These are phyloP conservation scores for Pichia deserticola DNA, from an alignment of 805 yeast species.

Conservation along the genomic window DNA sequence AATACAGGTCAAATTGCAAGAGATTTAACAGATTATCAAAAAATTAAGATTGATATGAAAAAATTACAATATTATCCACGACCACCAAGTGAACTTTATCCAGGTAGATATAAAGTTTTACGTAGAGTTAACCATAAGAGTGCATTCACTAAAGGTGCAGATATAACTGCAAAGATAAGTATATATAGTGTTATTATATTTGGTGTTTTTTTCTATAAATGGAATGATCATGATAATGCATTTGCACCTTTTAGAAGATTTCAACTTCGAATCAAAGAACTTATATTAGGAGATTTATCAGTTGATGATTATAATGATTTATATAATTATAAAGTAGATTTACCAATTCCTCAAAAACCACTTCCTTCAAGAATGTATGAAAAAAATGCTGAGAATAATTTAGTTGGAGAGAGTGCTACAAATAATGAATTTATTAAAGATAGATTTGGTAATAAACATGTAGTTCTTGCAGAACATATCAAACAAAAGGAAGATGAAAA, in stretches of 20 bases:
- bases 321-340: conserved; percentile 33
- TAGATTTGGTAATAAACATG: conserved; percentile 54
- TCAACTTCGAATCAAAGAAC: conserved; percentile 50
- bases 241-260: conserved; percentile 60
- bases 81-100: conserved; percentile 65
- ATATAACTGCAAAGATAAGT: conserved; percentile 44
- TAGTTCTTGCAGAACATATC: conserved; percentile 65
- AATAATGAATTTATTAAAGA: conserved; percentile 48
- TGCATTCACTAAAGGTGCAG: conserved; percentile 53
- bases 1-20: conserved; percentile 43
- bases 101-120: conserved; percentile 71
- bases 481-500: conserved; percentile 63
- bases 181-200: conserved; percentile 45
- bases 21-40: conserved; percentile 59
- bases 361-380: conserved; percentile 31
- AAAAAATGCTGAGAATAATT: conserved; percentile 28
- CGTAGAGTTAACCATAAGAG: conserved; percentile 47
- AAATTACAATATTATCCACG: conserved; percentile 69
- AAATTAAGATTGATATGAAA: conserved; percentile 67
- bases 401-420: conserved; percentile 28
- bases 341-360: conserved; percentile 33
- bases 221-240: conserved; percentile 79
- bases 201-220: conserved; percentile 65
- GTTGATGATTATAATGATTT: conserved; percentile 61
- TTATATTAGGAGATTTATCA: conserved; percentile 44